A percentile compares a stretch with the other conserved stretches of the same genome.
These are phyloP conservation scores for Cladosporium colombiae DNA, from an alignment of 2,329 filamentous ascomycete species.

Conservation along the genomic window DNA sequence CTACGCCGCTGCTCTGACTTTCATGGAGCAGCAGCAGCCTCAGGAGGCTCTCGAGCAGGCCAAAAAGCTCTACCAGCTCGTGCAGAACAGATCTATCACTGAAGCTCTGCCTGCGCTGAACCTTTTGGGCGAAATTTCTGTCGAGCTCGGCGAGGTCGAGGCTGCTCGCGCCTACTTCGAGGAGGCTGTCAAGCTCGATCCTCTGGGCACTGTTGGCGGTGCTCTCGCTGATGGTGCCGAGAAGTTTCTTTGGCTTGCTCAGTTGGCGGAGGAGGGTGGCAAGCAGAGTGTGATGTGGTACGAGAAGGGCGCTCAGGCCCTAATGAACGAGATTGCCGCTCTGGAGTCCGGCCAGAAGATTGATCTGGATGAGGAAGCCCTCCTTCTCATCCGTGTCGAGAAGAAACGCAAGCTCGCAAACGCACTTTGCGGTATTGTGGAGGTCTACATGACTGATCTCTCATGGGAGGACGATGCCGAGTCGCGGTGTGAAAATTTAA, in stretches of 20 bases:
- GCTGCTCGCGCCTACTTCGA: slow-evolving; percentile 71
- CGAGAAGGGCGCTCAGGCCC: slow-evolving; percentile 67
- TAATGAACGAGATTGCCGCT: slow-evolving; percentile 70
- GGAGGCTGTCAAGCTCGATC: slow-evolving; percentile 73
- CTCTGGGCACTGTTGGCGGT: slow-evolving; percentile 69
- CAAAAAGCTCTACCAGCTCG: slow-evolving; percentile 54
- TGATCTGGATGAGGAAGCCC: slow-evolving; percentile 34
- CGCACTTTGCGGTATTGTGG: slow-evolving; percentile 88
- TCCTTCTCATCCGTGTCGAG: slow-evolving; percentile 57
- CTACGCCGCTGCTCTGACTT: slow-evolving; percentile 56
- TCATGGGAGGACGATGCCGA: slow-evolving; percentile 85
- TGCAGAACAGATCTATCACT: slow-evolving; percentile 38
- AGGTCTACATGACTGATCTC: slow-evolving; percentile 96
- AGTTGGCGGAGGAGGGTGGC: slow-evolving; percentile 70
- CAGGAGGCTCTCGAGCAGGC: slow-evolving; percentile 59
- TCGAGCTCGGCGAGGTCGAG: slow-evolving; percentile 81
- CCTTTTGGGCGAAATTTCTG: slow-evolving; percentile 75
- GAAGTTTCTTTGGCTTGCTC: slow-evolving; percentile 93
- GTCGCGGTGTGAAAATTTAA: slow-evolving; percentile 77
- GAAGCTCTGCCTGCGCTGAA: slow-evolving; percentile 66
- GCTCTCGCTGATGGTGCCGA: slow-evolving; percentile 79
- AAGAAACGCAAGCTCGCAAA: slow-evolving; percentile 82
- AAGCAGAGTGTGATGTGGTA: slow-evolving; percentile 63
- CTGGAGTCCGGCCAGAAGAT: slow-evolving; percentile 54
- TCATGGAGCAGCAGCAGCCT: slow-evolving; percentile 60